Conservation (phyloP, 1,284 basidiomycete species). For the Papiliotrema flavescens region DNA sequence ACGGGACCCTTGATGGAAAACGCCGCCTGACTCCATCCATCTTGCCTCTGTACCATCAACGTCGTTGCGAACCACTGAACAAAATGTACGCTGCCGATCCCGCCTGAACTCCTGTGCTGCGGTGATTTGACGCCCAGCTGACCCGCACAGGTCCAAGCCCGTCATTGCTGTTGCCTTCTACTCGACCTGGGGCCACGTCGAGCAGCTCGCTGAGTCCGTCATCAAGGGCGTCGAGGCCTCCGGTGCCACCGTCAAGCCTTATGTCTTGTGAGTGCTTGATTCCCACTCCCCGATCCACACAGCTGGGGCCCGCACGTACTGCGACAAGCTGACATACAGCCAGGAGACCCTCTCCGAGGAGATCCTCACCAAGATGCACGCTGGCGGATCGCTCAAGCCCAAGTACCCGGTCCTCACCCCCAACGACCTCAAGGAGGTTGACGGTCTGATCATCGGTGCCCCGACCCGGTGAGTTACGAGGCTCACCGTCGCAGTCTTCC, state of each 20-base stretch:
- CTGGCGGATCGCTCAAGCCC: constrained; percentile 52
- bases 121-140: neutral
- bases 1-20: neutral
- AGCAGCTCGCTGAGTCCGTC: constrained; percentile 71
- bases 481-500: neutral
- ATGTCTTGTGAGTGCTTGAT: constrained; percentile 53
- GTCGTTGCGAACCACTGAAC: neutral
- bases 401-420: constrained; percentile 69
- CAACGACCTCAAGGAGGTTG: constrained; percentile 60
- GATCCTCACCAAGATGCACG: constrained; percentile 71
- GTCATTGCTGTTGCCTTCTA: constrained; percentile 78
- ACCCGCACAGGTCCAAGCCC: constrained; percentile 44
- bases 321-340: constrained; percentile 54
- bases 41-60: neutral
- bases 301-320: neutral
- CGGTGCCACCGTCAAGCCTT: constrained; percentile 70
- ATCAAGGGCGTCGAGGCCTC: constrained; percentile 66
- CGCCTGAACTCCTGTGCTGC: too few species aligned
- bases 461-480: constrained; percentile 60
- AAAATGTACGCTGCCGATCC: neutral
- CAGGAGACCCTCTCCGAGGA: constrained; percentile 80
- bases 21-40: neutral
- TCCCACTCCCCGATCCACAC: too few species aligned
- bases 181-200: constrained; percentile 76
- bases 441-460: constrained; percentile 61